Evolutionary conservation across 371 early-diverging fungal genomes (phyloP).

Genomic region (Massospora cicadina): DNA sequence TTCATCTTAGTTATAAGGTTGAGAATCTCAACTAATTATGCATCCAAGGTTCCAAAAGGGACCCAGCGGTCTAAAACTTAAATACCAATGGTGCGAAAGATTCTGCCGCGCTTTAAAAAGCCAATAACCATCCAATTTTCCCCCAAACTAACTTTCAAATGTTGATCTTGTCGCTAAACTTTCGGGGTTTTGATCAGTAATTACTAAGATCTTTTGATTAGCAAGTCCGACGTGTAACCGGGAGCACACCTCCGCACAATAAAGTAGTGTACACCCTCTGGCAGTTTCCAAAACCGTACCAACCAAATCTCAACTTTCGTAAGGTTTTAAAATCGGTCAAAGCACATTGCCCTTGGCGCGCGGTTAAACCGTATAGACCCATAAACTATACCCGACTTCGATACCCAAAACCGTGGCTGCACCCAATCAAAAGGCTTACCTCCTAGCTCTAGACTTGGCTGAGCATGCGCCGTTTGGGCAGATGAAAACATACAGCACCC

Average conservation of each 20-base stretch:
- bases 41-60: not conserved
- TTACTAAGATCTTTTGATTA: no score
- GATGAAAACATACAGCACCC: constrained; percentile 74
- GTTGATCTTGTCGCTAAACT: no score
- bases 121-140: no score
- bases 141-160: no score
- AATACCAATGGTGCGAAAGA: no score
- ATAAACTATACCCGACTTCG: not conserved
- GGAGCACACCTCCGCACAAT: no score
- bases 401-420: not conserved
- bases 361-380: not conserved
- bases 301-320: not conserved
- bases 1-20: not conserved
- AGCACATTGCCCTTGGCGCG: no score
- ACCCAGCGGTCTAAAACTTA: not conserved
- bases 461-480: constrained; percentile 77
- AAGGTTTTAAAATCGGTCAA: not conserved
- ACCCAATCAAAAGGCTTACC: constrained; percentile 21
- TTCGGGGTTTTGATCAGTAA: no score
- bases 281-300: not conserved
- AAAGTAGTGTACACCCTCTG: not conserved
- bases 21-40: not conserved
- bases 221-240: no score
- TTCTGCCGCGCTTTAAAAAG: no score
- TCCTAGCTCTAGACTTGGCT: constrained; percentile 30